Percentiles rank a stretch among this genome's conserved stretches.
Evolutionary conservation across 331 rosid species (phyloP).

Genomic region (Spiraea crenata): DNA sequence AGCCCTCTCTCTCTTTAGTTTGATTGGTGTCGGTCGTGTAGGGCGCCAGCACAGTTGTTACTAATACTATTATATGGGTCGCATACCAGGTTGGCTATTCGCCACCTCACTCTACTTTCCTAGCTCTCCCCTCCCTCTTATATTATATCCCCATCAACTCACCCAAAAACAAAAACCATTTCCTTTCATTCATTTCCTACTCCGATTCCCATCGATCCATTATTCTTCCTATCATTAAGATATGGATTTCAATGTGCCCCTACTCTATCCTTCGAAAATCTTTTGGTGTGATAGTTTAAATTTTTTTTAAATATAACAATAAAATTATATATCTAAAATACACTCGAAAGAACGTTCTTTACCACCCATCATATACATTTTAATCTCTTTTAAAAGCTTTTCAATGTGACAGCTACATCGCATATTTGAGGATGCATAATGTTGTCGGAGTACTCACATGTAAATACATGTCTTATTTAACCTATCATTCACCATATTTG

Average conservation of each 20-base stretch:
- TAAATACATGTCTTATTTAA: no score
- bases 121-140: background rate
- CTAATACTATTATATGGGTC: background rate
- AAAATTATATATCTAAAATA: no score
- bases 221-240: background rate
- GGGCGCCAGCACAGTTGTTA: slow-evolving; percentile 4
- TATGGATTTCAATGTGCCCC: background rate
- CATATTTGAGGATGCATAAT: no score
- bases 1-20: background rate
- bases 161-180: background rate
- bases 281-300: no score
- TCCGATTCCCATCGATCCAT: background rate
- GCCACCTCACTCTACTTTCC: background rate
- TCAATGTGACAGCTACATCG: no score
- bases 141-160: background rate
- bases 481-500: no score
- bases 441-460: no score
- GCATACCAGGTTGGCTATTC: background rate
- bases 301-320: no score
- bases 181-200: background rate
- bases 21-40: background rate
- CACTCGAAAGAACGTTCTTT: no score
- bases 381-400: no score
- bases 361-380: no score
- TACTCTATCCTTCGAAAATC: background rate